Conservation (phyloP, 805 yeast genomes). For the Ascoidea asiatica region DNA sequence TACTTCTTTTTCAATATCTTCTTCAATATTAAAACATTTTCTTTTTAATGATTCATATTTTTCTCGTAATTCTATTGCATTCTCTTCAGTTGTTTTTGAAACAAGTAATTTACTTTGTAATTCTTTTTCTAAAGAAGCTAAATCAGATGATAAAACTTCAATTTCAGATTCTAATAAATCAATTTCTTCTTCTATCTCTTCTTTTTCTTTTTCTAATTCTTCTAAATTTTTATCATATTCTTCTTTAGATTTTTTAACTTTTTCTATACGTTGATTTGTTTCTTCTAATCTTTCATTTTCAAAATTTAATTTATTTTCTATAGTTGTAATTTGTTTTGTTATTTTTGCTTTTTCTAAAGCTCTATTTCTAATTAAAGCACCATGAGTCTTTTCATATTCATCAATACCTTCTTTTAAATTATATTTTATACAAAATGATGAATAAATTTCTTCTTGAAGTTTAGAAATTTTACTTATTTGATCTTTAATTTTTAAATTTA, state of each 20-base stretch:
- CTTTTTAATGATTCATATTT: slow-evolving; percentile 18
- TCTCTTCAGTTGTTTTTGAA: slow-evolving; percentile 35
- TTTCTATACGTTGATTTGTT: slow-evolving; percentile 30
- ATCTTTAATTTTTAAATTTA: slow-evolving; percentile 9
- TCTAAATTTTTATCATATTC: slow-evolving; percentile 22
- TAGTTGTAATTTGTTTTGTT: slow-evolving; percentile 43
- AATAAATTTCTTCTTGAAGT: slow-evolving; percentile 21
- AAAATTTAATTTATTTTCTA: slow-evolving; percentile 49
- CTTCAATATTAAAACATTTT: slow-evolving; percentile 29
- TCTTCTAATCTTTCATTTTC: slow-evolving; percentile 48
- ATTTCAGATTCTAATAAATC: slow-evolving; percentile 27
- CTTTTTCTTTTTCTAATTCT: slow-evolving; percentile 20
- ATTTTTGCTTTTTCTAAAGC: slow-evolving; percentile 50
- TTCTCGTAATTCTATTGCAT: slow-evolving; percentile 21
- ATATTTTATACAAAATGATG: slow-evolving; percentile 38
- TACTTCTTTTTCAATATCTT: slow-evolving; percentile 36
- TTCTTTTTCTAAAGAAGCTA: slow-evolving; percentile 19
- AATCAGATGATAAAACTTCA: slow-evolving; percentile 23
- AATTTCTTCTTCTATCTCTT: slow-evolving; percentile 18
- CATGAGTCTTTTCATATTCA: slow-evolving; percentile 62
- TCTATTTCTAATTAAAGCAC: slow-evolving; percentile 38
- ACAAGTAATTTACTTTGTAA: slow-evolving; percentile 18
- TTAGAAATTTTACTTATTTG: slow-evolving; percentile 11
- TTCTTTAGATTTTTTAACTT: slow-evolving; percentile 25
- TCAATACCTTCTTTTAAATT: slow-evolving; percentile 41